Conservation (phyloP, 2,329 filamentous ascomycete species). For the Calonectria pteridis region DNA sequence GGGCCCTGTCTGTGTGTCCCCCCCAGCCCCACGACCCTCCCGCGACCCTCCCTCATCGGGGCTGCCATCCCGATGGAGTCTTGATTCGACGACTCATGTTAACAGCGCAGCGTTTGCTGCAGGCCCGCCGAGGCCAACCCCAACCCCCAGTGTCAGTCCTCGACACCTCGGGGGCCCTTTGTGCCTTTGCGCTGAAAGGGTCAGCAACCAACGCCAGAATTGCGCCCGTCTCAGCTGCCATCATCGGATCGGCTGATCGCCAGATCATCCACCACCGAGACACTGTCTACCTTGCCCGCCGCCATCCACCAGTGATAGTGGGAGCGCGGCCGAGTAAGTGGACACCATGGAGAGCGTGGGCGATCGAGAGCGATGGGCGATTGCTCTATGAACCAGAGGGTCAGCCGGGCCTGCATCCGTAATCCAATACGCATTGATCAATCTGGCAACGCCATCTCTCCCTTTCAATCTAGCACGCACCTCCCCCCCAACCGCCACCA, state of each 20-base stretch:
- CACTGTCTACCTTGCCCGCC: conserved; percentile 34
- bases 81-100: conserved; percentile 45
- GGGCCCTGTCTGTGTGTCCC: conserved; percentile 20
- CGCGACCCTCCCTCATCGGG: conserved; percentile 33
- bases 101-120: conserved; percentile 40
- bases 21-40: conserved; percentile 28
- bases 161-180: conserved; percentile 13
- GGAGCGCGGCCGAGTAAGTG: conserved; percentile 28
- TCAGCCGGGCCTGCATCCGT: neutral
- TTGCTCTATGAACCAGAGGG: conserved; percentile 5
- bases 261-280: conserved; percentile 37
- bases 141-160: conserved; percentile 16
- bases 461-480: conserved; percentile 2
- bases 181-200: conserved; percentile 9
- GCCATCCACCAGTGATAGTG: conserved; percentile 24
- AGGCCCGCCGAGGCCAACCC: conserved; percentile 25
- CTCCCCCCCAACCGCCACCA: neutral
- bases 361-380: neutral
- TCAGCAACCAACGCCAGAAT: conserved; percentile 11
- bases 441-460: conserved; percentile 12
- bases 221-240: conserved; percentile 24
- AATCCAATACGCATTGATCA: conserved; percentile 19
- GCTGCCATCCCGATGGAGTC: conserved; percentile 41
- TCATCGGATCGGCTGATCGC: conserved; percentile 35
- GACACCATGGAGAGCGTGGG: neutral